These are phyloP conservation scores for Fomitopsis palustris DNA, from an alignment of 1,284 basidiomycete species.

Conservation along the genomic window DNA sequence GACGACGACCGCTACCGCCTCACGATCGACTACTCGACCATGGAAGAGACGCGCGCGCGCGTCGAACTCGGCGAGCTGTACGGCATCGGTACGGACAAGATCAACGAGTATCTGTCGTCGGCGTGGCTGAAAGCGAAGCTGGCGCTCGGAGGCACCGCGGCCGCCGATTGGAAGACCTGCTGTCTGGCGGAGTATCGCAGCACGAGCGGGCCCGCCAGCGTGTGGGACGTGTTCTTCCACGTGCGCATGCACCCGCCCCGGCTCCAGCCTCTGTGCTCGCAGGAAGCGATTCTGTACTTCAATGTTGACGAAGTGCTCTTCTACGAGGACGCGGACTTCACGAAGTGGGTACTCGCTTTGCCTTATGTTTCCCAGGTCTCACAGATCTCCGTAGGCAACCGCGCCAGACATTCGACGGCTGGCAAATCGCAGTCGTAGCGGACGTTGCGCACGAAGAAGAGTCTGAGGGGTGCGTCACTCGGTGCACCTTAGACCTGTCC, in stretches of 20 bases:
- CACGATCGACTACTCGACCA: conserved; percentile 24
- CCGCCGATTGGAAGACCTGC: conserved; percentile 11
- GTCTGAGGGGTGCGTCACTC: conserved; percentile 18
- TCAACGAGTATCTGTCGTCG: conserved; percentile 28
- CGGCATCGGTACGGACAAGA: conserved; percentile 24
- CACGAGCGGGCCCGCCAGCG: conserved; percentile 12
- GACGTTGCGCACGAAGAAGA: conserved; percentile 22
- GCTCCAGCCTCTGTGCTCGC: conserved; percentile 27
- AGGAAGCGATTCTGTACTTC: conserved; percentile 29
- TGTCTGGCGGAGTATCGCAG: conserved; percentile 27
- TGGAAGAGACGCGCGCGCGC: neutral
- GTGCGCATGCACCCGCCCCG: conserved; percentile 26
- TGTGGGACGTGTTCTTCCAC: conserved; percentile 21
- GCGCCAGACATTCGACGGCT: conserved; percentile 18
- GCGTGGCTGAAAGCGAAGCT: conserved; percentile 30
- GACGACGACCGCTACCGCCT: conserved; percentile 18
- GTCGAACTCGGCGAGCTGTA: conserved; percentile 19
- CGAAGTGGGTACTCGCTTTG: conserved; percentile 12
- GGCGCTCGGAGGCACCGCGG: conserved; percentile 8
- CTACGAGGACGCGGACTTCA: conserved; percentile 21
- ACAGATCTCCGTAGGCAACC: conserved; percentile 5
- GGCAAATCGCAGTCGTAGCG: conserved; percentile 29
- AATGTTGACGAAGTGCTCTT: conserved; percentile 27
- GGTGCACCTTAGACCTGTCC: conserved; percentile 21
- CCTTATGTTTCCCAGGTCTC: neutral